These are phyloP conservation scores for Melanogaster broomeanus DNA, from an alignment of 768 basidiomycete species.

Conservation along the genomic window DNA sequence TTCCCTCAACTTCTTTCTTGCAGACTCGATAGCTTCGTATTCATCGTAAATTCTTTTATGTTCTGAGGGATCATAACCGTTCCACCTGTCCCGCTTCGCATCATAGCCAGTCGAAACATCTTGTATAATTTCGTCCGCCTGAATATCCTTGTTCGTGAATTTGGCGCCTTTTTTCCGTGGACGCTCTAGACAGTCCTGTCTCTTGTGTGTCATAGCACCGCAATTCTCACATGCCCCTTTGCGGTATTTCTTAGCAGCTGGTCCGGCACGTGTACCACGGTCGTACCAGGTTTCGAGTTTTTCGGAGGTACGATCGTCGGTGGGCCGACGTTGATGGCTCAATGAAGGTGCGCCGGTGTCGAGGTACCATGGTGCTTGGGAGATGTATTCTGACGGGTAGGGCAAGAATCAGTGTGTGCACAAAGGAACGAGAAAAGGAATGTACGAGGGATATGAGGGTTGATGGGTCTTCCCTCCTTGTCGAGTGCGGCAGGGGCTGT, in stretches of 20 bases:
- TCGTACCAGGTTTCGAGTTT: slow-evolving; percentile 93
- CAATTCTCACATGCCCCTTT: slow-evolving; percentile 99
- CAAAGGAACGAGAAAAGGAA: background rate
- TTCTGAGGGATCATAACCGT: slow-evolving; percentile 91
- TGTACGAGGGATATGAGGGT: slow-evolving; percentile 96
- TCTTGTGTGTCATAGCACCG: slow-evolving; percentile 93
- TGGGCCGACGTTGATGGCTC: slow-evolving; percentile 85
- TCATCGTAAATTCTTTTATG: slow-evolving; percentile 90
- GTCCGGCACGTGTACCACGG: slow-evolving; percentile 79
- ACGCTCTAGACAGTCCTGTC: slow-evolving; percentile 90
- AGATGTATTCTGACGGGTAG: slow-evolving; percentile 82
- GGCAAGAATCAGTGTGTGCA: slow-evolving; percentile 2
- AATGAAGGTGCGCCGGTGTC: slow-evolving; percentile 93
- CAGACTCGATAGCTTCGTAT: slow-evolving; percentile 90
- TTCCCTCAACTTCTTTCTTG: slow-evolving; percentile 87
- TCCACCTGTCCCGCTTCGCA: slow-evolving; percentile 97
- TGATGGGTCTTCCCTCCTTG: slow-evolving; percentile 93
- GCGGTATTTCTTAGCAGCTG: slow-evolving; percentile 94
- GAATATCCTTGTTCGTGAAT: slow-evolving; percentile 87
- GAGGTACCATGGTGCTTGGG: slow-evolving; percentile 98
- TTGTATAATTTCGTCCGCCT: slow-evolving; percentile 89
- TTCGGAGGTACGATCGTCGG: slow-evolving; percentile 54
- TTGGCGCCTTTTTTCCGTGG: slow-evolving; percentile 96
- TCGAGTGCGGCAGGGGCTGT: slow-evolving; percentile 96
- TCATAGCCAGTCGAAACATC: slow-evolving; percentile 78